phyloP scores from a whole-genome alignment of 2,329 filamentous ascomycete genomes.

The Ophiostoma quercus region DNA sequence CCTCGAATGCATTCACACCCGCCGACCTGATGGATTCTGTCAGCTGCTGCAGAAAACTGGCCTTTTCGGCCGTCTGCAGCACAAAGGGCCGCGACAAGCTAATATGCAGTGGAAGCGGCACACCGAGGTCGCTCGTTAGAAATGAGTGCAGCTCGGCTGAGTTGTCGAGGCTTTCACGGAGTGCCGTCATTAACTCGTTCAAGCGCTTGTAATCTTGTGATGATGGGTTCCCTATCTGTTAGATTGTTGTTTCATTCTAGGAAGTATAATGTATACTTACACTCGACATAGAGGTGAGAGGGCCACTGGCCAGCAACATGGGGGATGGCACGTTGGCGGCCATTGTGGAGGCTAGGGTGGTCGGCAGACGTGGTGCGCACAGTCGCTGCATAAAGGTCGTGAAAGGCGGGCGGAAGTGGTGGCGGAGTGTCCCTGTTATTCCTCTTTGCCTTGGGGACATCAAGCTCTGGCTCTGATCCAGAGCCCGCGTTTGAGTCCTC shows the following conservation, averaged over 20 bases:
- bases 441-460: background rate
- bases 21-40: slow-evolving; percentile 38
- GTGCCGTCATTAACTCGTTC: background rate
- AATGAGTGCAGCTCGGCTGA: slow-evolving; percentile 58
- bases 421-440: slow-evolving; percentile 45
- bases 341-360: slow-evolving; percentile 78
- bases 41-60: slow-evolving; percentile 58
- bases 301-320: slow-evolving; percentile 91
- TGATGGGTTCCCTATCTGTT: slow-evolving; percentile 49
- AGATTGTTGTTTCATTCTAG: background rate
- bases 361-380: slow-evolving; percentile 72
- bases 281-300: slow-evolving; percentile 87
- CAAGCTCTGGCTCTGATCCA: background rate
- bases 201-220: background rate
- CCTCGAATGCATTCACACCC: slow-evolving; percentile 32
- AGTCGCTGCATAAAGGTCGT: slow-evolving; percentile 82
- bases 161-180: slow-evolving; percentile 38
- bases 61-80: slow-evolving; percentile 66
- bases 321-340: slow-evolving; percentile 73
- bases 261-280: slow-evolving; percentile 48
- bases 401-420: slow-evolving; percentile 73
- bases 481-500: slow-evolving; percentile 18
- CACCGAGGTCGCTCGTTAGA: slow-evolving; percentile 70
- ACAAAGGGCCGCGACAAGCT: slow-evolving; percentile 80
- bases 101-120: slow-evolving; percentile 77